Evolutionary conservation across 805 yeast species (phyloP).

Genomic region (Candida berthetii): DNA sequence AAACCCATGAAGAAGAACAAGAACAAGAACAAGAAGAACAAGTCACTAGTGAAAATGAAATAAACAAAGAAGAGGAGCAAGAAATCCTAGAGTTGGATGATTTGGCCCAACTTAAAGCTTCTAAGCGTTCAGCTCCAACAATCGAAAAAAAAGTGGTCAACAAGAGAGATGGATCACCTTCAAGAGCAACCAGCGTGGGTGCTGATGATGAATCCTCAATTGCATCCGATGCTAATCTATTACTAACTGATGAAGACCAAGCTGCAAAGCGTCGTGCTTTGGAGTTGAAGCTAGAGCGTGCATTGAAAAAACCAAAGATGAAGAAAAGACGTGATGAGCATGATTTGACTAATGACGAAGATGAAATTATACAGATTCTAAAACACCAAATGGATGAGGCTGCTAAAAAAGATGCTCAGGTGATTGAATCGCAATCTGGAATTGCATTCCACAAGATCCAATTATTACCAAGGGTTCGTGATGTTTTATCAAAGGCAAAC

Average conservation of each 20-base stretch:
- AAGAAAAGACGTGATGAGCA: conserved; percentile 78
- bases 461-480: conserved; percentile 73
- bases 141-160: not conserved
- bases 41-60: conserved; percentile 3
- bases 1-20: conserved; percentile 17
- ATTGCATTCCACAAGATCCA: conserved; percentile 62
- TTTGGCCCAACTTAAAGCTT: conserved; percentile 11
- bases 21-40: conserved; percentile 5
- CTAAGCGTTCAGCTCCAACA: conserved; percentile 13
- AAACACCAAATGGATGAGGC: conserved; percentile 89
- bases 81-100: conserved; percentile 22
- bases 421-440: conserved; percentile 36
- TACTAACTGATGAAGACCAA: too few species aligned
- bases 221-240: too few species aligned
- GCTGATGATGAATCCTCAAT: too few species aligned
- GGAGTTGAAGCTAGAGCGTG: conserved; percentile 76
- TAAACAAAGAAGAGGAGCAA: too few species aligned
- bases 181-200: too few species aligned
- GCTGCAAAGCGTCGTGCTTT: conserved; percentile 49
- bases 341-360: conserved; percentile 92
- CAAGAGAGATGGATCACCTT: conserved; percentile 5
- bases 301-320: conserved; percentile 59
- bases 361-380: conserved; percentile 75
- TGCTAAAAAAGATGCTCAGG: conserved; percentile 67
- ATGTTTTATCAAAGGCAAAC: conserved; percentile 71